Evolutionary conservation across 164 flowering plant species (phyloP).

Genomic region (Pachysandra terminalis): DNA sequence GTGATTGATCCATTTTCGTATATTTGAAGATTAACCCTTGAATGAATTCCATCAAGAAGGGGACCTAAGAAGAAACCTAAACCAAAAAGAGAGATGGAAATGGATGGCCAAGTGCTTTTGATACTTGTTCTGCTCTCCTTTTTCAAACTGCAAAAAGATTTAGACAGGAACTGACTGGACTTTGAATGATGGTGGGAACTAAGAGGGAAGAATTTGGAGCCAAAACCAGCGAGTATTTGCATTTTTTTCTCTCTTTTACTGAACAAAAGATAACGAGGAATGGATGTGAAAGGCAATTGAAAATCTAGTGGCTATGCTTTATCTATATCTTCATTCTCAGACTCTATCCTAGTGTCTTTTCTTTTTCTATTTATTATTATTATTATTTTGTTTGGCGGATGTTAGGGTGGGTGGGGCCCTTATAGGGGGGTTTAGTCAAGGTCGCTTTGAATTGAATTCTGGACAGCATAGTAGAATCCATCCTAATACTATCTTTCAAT

Average conservation of each 20-base stretch:
- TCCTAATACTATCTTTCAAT: too few species aligned
- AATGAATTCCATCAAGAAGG: constrained; percentile 76
- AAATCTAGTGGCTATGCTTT: not conserved
- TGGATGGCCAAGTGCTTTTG: constrained; percentile 40
- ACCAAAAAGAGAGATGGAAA: constrained; percentile 58
- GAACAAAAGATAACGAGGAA: too few species aligned
- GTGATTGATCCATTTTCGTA: constrained; percentile 72
- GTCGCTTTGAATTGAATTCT: not conserved
- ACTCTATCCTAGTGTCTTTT: too few species aligned
- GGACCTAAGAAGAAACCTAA: constrained; percentile 82
- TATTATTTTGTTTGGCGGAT: too few species aligned
- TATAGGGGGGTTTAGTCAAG: not conserved
- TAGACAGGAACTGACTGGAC: too few species aligned
- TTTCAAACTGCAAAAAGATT: constrained; percentile 27
- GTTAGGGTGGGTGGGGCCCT: too few species aligned
- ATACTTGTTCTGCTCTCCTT: constrained; percentile 28
- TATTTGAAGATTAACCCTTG: constrained; percentile 63
- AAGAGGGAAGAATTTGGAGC: constrained; percentile 14
- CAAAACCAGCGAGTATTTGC: constrained; percentile 19
- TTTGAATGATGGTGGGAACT: constrained; percentile 7
- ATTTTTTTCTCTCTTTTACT: constrained; percentile 1
- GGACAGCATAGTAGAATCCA: not conserved
- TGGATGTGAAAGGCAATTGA: too few species aligned
- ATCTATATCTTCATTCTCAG: too few species aligned
- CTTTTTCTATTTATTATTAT: too few species aligned